phyloP scores from a whole-genome alignment of 139 green algal genomes.

The Pedinophyceae sp. region DNA sequence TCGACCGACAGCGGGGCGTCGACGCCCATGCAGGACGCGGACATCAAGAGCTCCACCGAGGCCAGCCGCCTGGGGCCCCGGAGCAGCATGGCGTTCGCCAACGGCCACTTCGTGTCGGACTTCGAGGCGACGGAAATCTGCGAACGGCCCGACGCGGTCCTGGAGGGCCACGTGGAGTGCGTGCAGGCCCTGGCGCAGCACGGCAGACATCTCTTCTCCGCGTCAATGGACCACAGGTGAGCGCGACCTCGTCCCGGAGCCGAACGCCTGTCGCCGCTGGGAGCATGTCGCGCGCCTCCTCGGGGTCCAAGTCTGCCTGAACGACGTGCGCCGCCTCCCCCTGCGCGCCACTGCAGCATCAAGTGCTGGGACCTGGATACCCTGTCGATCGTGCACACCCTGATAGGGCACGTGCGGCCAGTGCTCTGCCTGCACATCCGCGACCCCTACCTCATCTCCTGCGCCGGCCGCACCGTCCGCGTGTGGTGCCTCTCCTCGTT shows the following conservation, averaged over 20 bases:
- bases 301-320: no score
- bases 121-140: no score
- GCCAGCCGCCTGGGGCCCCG: no score
- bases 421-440: constrained; percentile 38
- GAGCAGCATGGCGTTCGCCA: no score
- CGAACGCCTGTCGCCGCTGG: no score
- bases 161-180: background rate
- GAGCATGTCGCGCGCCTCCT: no score
- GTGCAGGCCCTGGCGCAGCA: background rate
- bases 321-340: no score
- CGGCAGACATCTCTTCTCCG: background rate
- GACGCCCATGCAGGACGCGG: no score
- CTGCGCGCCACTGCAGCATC: no score
- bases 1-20: background rate
- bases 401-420: constrained; percentile 48
- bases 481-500: constrained; percentile 50
- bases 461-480: constrained; percentile 44
- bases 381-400: constrained; percentile 20
- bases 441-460: constrained; percentile 30
- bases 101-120: no score
- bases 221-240: background rate
- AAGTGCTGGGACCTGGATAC: constrained; percentile 49
- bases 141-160: background rate
- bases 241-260: no score
- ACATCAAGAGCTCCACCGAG: no score